Evolutionary conservation across 1,284 basidiomycete species (phyloP), one percentile per base, ranked within the genome.

Genomic region (Malassezia psittaci): DNA sequence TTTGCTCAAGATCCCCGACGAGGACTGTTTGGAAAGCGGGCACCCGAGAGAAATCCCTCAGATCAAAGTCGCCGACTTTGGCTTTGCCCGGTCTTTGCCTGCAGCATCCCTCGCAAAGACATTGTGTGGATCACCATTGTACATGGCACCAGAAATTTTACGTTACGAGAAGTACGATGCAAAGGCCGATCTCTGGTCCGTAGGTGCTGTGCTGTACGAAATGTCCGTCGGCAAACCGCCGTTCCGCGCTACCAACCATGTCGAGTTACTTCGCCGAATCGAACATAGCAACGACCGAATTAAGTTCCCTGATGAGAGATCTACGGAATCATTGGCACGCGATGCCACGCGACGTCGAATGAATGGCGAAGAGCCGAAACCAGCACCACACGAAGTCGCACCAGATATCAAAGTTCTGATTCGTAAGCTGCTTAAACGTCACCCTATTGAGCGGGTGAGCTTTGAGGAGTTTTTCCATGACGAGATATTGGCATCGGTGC

Each of bases 101-200:
- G 87, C 86, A 44, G 85, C 89, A 4, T 86, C 89, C 79, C 83
- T 98, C 81, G 94, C 93, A 9, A 93, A 98, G 77, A 99, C 93
- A 2, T 79, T 99, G 0, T 99, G 93, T 72, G 93, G 94, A 8
- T 96, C 90, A 18, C 93, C 94, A 44, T 78, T 99, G 33, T 99
- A 99, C 77, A 99, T 98, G 93, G 93, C 94, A 0, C 93, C 93
- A 0, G 93, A 99, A 77, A 98, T 99, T 62, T 78, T 99, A 16
- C 83, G 88, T 18, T 96, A 96, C 75, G 87, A 98, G 77, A 94
- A 93, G 76, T 96, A 99, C 76, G 90, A 96, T 74, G 90, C 90
- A 21, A 96, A 91, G 74, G 93, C 89, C 0, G 93, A 99, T 72
- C 79, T 99, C 1, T 99, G 93, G 93, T 93, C 89, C 6, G 89